Base-by-base conservation (phyloP, 139 green algal species). In the Coelastrella sp. region DNA sequence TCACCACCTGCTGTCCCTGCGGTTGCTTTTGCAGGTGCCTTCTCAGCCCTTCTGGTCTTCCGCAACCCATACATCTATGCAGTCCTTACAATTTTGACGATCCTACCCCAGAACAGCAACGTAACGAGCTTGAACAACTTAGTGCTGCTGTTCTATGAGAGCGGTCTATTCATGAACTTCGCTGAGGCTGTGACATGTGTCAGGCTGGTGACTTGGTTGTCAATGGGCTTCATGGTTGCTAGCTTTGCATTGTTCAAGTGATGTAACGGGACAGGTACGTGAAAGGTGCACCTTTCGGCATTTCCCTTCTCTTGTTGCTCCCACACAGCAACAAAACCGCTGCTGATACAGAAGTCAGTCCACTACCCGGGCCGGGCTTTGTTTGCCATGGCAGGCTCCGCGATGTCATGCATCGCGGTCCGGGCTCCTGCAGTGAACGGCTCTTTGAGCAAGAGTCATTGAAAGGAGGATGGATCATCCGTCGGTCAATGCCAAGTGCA, bases 31-130 rank as follows among this genome's bases (percentile, higher is more conserved):
- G 47, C 87, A 91, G 90, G 87, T 32, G 86, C 60, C 3, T 94
- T 90, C 19, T 88, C 80, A 0, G 74, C 79, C 0, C 90, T 96
- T 59, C 89, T 96, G 84, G 54, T 93, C 14, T 85, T 96, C 47
- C 90, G 80, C 22, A 96, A 95, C 84, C 94, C 94, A 20, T 96
- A 95, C 92, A 94, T 96, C 76, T 96, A 95, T 85, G 92, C 94
- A 54, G 92, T 89, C 57, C 81, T 96, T 3, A 94, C 65, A 10
- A 89, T 96, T 47, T 61, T 91, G 47, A 93, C 91, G 22, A 93
- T 96, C 87, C 92, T 96, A 20, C 94, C 94, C 0, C 94, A 96
- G 85, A 96, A 96, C 91, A 94, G 91, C 60, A 91, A 92, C n/a
- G 92, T 93, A 80, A 96, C 94, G 0, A 94, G 90, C 66, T 91